These are phyloP conservation scores for Onygenales sp. DNA, from an alignment of 2,329 filamentous ascomycete genomes.

Conservation along the genomic window DNA sequence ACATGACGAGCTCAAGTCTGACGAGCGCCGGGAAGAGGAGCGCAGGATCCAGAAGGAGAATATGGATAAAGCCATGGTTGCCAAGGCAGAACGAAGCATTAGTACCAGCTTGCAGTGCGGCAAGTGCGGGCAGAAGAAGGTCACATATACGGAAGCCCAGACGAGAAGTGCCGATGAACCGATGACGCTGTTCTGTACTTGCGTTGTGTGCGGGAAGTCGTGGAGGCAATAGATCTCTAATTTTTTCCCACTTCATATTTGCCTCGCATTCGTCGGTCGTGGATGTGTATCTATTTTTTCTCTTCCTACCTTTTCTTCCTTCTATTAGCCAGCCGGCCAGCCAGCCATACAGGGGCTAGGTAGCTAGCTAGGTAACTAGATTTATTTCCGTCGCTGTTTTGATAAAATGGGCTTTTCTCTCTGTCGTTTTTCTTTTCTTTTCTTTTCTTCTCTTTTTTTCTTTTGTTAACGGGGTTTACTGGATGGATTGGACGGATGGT, in stretches of 20 bases:
- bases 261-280: not conserved
- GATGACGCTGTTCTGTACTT: constrained; percentile 42
- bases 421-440: too few relatives aligned
- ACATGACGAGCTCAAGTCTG: constrained; percentile 83
- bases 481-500: too few relatives aligned
- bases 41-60: constrained; percentile 76
- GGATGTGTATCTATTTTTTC: not conserved
- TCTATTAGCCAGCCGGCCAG: too few relatives aligned
- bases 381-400: too few relatives aligned
- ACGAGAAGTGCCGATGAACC: constrained; percentile 93
- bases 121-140: constrained; percentile 87
- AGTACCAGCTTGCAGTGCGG: constrained; percentile 79
- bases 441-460: too few relatives aligned
- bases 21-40: constrained; percentile 68
- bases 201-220: constrained; percentile 39
- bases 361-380: too few relatives aligned
- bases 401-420: too few relatives aligned
- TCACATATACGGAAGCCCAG: constrained; percentile 93
- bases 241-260: not conserved
- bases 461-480: too few relatives aligned
- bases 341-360: too few relatives aligned
- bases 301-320: too few relatives aligned
- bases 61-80: constrained; percentile 94
- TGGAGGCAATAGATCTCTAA: constrained; percentile 29
- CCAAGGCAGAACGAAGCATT: constrained; percentile 83